Conservation (phyloP, 192 early-diverging fungal species). For the Hyaloraphidium curvatum region DNA sequence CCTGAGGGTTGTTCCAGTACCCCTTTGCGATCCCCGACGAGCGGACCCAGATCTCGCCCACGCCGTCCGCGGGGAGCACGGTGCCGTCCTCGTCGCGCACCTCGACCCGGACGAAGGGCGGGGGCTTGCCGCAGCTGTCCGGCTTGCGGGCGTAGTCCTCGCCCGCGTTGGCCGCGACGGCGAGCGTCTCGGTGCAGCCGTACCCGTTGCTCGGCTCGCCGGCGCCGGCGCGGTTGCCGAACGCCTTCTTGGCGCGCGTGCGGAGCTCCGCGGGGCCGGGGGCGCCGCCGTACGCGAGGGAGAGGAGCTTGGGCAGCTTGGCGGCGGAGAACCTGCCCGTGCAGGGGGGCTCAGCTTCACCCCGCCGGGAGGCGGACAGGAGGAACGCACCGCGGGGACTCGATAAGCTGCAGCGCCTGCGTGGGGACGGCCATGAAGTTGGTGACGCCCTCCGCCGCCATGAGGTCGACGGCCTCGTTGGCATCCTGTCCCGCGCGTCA, state of each 20-base stretch:
- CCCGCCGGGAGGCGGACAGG: too few species aligned
- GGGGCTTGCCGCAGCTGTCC: slow-evolving; percentile 1
- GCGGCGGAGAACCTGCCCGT: not conserved
- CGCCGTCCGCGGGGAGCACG: not conserved
- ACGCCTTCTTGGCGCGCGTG: not conserved
- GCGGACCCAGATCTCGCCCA: not conserved
- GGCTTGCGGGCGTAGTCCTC: slow-evolving; percentile 2
- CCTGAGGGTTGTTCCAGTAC: slow-evolving; percentile 12
- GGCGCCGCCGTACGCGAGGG: not conserved
- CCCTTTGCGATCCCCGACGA: slow-evolving; percentile 7
- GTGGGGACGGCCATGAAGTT: slow-evolving; percentile 7
- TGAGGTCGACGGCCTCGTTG: slow-evolving; percentile 2
- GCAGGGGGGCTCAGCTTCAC: too few species aligned
- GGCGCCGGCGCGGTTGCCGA: not conserved
- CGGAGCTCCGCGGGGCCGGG: not conserved
- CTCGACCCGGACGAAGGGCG: not conserved
- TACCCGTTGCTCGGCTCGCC: not conserved
- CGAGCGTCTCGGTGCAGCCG: slow-evolving; percentile 7
- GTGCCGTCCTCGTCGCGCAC: not conserved
- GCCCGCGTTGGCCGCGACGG: not conserved
- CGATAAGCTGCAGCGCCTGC: slow-evolving; percentile 6
- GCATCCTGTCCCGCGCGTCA: not conserved
- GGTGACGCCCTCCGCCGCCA: slow-evolving; percentile 5
- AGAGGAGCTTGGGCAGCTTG: not conserved
- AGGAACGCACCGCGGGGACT: too few species aligned